Evolutionary conservation across 2,329 filamentous ascomycete genomes (phyloP).

Genomic region (Cordyceps cicadae): DNA sequence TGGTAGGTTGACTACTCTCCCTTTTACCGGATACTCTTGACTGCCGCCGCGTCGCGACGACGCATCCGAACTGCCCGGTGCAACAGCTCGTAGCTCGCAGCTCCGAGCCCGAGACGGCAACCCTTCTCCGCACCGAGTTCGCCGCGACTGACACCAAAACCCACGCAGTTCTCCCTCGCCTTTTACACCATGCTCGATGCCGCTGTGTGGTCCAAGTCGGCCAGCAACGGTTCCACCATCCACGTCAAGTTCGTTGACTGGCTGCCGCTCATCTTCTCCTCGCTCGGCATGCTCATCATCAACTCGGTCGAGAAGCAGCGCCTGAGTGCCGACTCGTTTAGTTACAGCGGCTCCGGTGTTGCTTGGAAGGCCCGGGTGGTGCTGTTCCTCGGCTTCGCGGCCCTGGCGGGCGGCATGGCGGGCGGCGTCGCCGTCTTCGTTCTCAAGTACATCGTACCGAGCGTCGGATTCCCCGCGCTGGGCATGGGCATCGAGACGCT

Average conservation of each 20-base stretch:
- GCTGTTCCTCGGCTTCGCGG: slow-evolving; percentile 58
- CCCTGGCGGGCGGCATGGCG: slow-evolving; percentile 58
- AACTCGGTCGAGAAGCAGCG: slow-evolving; percentile 61
- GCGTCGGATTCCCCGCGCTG: slow-evolving; percentile 50
- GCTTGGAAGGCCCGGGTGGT: slow-evolving; percentile 63
- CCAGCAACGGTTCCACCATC: slow-evolving; percentile 48
- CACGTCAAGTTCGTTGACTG: slow-evolving; percentile 63
- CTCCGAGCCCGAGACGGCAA: not conserved
- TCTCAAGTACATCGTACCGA: slow-evolving; percentile 53
- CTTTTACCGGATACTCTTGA: not conserved
- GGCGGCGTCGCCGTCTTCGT: slow-evolving; percentile 62
- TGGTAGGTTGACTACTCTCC: slow-evolving; percentile 38
- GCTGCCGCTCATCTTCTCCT: slow-evolving; percentile 59
- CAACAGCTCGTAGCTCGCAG: not conserved
- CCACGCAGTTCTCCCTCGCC: slow-evolving; percentile 52
- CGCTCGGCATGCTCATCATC: slow-evolving; percentile 62
- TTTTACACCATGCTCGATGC: slow-evolving; percentile 63
- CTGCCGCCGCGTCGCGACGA: not conserved
- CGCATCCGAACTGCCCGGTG: not conserved
- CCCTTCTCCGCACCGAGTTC: not conserved
- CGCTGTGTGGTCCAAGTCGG: slow-evolving; percentile 57
- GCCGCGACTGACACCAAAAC: not conserved
- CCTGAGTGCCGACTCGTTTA: slow-evolving; percentile 54
- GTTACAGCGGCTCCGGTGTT: slow-evolving; percentile 53
- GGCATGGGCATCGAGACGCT: slow-evolving; percentile 59